These are phyloP conservation scores for Melampsora americana DNA, from an alignment of 1,284 basidiomycete species.

Conservation along the genomic window DNA sequence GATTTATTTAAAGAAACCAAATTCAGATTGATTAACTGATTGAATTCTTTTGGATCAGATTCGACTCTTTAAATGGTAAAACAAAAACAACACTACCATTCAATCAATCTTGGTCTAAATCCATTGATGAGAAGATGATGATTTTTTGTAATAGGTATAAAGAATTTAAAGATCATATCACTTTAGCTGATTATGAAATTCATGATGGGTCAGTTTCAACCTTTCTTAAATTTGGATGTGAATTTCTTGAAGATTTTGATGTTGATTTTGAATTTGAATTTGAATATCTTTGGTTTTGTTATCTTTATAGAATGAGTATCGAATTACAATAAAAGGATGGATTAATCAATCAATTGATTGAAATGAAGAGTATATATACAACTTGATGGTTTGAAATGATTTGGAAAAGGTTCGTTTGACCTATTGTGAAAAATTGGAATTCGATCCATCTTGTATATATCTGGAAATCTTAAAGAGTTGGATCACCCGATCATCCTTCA, in stretches of 20 bases:
- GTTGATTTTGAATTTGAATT: background rate
- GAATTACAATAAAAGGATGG: background rate
- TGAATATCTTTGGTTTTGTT: too few species aligned
- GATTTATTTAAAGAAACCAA: background rate
- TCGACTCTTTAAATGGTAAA: slow-evolving; percentile 91
- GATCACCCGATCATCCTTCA: too few species aligned
- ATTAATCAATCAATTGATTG: too few species aligned
- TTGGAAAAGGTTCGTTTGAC: too few species aligned
- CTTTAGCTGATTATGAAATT: slow-evolving; percentile 88
- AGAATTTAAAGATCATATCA: slow-evolving; percentile 64
- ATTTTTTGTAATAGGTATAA: too few species aligned
- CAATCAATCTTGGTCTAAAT: background rate
- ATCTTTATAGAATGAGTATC: background rate
- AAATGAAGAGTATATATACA: too few species aligned
- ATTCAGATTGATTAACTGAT: background rate
- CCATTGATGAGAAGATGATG: slow-evolving; percentile 44
- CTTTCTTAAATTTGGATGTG: background rate
- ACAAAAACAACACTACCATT: slow-evolving; percentile 2
- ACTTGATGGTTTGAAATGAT: too few species aligned
- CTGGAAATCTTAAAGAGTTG: too few species aligned
- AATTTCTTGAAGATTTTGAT: background rate
- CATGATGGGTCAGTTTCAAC: slow-evolving; percentile 70
- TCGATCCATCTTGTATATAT: too few species aligned
- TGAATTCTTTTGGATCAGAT: slow-evolving; percentile 66
- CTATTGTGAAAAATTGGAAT: too few species aligned